phyloP scores from a whole-genome alignment of 257 asterid genomes.

The Solanum rostratum region DNA sequence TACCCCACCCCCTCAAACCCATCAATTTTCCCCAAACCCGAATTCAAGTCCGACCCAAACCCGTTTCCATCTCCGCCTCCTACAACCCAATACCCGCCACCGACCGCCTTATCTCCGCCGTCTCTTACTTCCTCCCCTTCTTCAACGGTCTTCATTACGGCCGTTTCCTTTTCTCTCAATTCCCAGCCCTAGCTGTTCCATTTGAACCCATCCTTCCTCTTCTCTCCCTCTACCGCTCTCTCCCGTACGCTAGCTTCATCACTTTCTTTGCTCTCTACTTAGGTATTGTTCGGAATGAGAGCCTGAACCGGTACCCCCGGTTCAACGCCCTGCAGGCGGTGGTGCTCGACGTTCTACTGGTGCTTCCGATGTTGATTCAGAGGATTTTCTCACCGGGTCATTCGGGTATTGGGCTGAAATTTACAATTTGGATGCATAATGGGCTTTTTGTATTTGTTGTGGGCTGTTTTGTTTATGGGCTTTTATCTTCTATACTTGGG shows the following conservation, averaged over 20 bases:
- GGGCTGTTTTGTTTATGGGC: constrained; percentile 69
- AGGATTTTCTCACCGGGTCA: constrained; percentile 62
- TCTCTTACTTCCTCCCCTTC: constrained; percentile 81
- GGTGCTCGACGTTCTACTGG: constrained; percentile 74
- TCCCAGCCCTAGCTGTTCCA: constrained; percentile 56
- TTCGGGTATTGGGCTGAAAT: constrained; percentile 47
- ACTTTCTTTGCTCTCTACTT: constrained; percentile 80
- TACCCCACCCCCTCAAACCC: constrained; percentile 18
- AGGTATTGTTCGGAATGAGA: constrained; percentile 61
- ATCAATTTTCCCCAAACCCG: neutral
- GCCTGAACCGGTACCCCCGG: constrained; percentile 54
- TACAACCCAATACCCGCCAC: constrained; percentile 58
- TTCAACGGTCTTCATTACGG: constrained; percentile 90
- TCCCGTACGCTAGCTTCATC: constrained; percentile 78
- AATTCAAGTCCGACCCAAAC: neutral
- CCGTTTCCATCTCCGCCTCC: constrained; percentile 15
- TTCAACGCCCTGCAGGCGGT: constrained; percentile 88
- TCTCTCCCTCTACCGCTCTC: constrained; percentile 65
- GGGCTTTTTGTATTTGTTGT: constrained; percentile 53
- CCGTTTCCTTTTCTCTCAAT: constrained; percentile 67
- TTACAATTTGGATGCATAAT: constrained; percentile 56
- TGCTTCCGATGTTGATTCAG: constrained; percentile 67
- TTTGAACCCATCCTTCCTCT: constrained; percentile 72
- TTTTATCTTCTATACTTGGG: constrained; percentile 54
- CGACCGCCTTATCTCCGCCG: constrained; percentile 88